Conservation (phyloP, 2,329 filamentous ascomycete genomes). For the Cytospora schulzeri region DNA sequence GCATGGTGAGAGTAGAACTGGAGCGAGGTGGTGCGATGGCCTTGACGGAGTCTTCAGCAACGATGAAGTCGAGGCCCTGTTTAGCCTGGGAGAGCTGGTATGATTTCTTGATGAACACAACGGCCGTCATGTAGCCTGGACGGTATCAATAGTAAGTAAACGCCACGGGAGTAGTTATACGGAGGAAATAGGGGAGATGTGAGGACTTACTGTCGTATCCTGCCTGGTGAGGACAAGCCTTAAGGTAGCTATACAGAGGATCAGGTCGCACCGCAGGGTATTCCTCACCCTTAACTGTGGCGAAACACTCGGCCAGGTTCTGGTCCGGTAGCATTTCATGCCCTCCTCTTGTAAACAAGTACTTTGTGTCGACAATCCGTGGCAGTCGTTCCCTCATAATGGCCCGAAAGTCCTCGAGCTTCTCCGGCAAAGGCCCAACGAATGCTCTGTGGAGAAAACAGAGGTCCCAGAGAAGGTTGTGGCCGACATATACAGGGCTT, state of each 20-base stretch:
- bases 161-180: background rate
- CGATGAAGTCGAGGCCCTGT: conserved; percentile 1
- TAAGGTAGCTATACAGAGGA: conserved; percentile 21
- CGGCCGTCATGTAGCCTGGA: conserved; percentile 46
- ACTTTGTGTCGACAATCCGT: conserved; percentile 64
- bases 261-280: conserved; percentile 12
- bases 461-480: conserved; percentile 67
- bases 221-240: conserved; percentile 52
- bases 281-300: background rate
- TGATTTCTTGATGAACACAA: conserved; percentile 41
- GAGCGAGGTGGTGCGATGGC: background rate
- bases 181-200: too few relatives aligned
- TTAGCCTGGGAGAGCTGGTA: conserved; percentile 23
- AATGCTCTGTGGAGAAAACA: conserved; percentile 66
- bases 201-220: conserved; percentile 57
- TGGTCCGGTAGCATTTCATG: conserved; percentile 68
- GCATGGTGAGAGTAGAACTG: background rate
- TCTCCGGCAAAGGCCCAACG: conserved; percentile 57
- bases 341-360: conserved; percentile 73
- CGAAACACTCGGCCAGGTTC: conserved; percentile 28
- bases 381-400: conserved; percentile 51
- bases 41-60: conserved; percentile 1
- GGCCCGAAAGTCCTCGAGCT: conserved; percentile 53
- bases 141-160: background rate
- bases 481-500: conserved; percentile 55